Evolutionary conservation across 108 stramenopile species (phyloP).

Genomic region (Mediolabrus comicus): DNA sequence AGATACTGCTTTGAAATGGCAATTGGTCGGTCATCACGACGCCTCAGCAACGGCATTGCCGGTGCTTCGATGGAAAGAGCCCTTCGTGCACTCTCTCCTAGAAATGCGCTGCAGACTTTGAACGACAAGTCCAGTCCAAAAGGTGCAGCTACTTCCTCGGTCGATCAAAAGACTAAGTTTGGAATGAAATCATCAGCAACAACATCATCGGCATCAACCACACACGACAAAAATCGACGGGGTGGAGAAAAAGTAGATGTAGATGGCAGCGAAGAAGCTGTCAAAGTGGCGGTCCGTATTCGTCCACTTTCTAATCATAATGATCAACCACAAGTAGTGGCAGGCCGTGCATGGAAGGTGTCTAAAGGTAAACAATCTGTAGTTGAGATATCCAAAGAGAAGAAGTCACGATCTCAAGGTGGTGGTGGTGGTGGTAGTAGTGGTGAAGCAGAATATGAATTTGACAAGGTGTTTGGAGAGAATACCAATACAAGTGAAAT

Average conservation of each 20-base stretch:
- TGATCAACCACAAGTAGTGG: conserved; percentile 38
- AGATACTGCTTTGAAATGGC: background rate
- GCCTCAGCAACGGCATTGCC: background rate
- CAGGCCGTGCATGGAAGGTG: conserved; percentile 65
- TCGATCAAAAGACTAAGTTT: background rate
- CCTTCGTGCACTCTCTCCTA: conserved; percentile 13
- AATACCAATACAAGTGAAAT: conserved; percentile 73
- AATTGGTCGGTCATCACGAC: background rate
- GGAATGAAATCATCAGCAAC: background rate
- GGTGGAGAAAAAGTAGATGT: background rate
- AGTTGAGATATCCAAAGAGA: conserved; percentile 52
- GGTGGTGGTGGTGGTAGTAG: conserved; percentile 36
- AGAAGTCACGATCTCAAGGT: conserved; percentile 35
- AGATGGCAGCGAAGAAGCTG: conserved; percentile 8
- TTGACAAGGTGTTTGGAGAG: conserved; percentile 90
- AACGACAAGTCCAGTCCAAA: background rate
- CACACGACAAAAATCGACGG: background rate
- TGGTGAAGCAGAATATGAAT: conserved; percentile 74
- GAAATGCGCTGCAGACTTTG: background rate
- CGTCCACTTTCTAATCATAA: conserved; percentile 67
- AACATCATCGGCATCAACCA: background rate
- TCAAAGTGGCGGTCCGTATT: conserved; percentile 85
- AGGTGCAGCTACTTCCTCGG: background rate
- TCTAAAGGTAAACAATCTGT: conserved; percentile 56
- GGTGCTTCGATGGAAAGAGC: conserved; percentile 26